phyloP scores from a whole-genome alignment of 192 early-diverging fungal species.

The Gigaspora rosea region DNA sequence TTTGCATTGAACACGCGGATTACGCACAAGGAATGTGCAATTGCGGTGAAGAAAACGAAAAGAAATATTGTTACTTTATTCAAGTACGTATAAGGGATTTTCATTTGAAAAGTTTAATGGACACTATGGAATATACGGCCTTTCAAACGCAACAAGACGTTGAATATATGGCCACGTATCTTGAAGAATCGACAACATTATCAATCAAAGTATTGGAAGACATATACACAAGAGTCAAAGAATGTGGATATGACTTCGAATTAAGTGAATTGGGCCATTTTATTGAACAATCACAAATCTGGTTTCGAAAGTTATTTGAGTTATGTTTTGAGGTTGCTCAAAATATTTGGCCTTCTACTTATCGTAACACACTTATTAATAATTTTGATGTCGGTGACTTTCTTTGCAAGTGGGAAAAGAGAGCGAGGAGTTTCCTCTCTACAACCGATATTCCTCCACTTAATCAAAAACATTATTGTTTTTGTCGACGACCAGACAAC shows the following conservation, averaged over 20 bases:
- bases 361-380: neutral
- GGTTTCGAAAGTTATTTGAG: neutral
- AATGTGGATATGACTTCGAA: neutral
- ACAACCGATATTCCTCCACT: neutral
- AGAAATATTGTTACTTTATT: constrained; percentile 32
- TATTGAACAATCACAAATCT: neutral
- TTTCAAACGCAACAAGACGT: neutral
- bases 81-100: constrained; percentile 41
- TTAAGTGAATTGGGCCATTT: neutral
- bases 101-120: constrained; percentile 31
- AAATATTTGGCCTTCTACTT: neutral
- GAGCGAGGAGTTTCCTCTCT: neutral
- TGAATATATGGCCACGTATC: constrained; percentile 15
- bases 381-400: neutral
- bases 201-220: neutral
- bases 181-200: constrained; percentile 25
- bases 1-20: constrained; percentile 65
- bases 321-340: neutral
- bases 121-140: neutral
- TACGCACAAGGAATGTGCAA: constrained; percentile 45
- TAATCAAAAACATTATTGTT: constrained; percentile 48
- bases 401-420: neutral
- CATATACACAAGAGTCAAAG: neutral
- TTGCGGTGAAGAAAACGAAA: constrained; percentile 33
- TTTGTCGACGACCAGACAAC: constrained; percentile 61